A percentile compares a stretch with the other conserved stretches of the same genome.
Evolutionary conservation across 2,329 filamentous ascomycete genomes (phyloP).

Genomic region (Stachybotrys chartarum): DNA sequence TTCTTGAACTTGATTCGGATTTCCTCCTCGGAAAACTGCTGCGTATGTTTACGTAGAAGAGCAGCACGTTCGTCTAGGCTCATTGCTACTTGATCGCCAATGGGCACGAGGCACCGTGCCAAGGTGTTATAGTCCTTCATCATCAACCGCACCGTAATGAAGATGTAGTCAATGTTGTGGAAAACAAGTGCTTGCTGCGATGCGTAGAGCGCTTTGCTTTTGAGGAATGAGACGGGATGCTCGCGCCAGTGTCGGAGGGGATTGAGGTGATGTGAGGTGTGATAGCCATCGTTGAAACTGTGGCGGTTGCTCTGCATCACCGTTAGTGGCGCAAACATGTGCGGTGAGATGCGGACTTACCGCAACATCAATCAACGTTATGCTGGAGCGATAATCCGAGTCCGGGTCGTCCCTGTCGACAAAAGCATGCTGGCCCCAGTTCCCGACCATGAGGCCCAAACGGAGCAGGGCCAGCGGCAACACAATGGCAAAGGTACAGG

Average conservation of each 20-base stretch:
- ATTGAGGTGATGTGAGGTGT: slow-evolving; percentile 75
- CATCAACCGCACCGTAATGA: slow-evolving; percentile 63
- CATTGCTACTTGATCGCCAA: slow-evolving; percentile 64
- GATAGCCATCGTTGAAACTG: slow-evolving; percentile 79
- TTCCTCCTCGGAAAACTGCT: slow-evolving; percentile 57
- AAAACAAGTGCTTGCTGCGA: slow-evolving; percentile 66
- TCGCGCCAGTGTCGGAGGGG: slow-evolving; percentile 75
- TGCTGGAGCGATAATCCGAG: slow-evolving; percentile 72
- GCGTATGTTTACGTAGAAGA: slow-evolving; percentile 59
- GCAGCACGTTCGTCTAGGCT: slow-evolving; percentile 54
- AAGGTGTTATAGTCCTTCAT: slow-evolving; percentile 65
- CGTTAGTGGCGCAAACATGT: not conserved
- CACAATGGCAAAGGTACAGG: slow-evolving; percentile 58
- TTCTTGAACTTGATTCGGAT: slow-evolving; percentile 48
- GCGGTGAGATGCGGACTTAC: slow-evolving; percentile 39
- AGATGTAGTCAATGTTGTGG: slow-evolving; percentile 73
- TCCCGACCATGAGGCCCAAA: slow-evolving; percentile 70
- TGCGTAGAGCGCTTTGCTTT: slow-evolving; percentile 60
- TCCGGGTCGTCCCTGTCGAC: slow-evolving; percentile 69
- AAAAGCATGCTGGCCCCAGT: slow-evolving; percentile 80
- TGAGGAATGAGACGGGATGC: slow-evolving; percentile 66
- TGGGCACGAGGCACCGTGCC: slow-evolving; percentile 64
- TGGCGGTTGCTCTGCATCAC: slow-evolving; percentile 62
- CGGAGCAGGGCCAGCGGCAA: slow-evolving; percentile 61
- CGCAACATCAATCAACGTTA: slow-evolving; percentile 71